A percentile compares a stretch with the other conserved stretches of the same genome.
Conservation (phyloP, 2,329 filamentous ascomycete genomes). For the Colletotrichum horii region DNA sequence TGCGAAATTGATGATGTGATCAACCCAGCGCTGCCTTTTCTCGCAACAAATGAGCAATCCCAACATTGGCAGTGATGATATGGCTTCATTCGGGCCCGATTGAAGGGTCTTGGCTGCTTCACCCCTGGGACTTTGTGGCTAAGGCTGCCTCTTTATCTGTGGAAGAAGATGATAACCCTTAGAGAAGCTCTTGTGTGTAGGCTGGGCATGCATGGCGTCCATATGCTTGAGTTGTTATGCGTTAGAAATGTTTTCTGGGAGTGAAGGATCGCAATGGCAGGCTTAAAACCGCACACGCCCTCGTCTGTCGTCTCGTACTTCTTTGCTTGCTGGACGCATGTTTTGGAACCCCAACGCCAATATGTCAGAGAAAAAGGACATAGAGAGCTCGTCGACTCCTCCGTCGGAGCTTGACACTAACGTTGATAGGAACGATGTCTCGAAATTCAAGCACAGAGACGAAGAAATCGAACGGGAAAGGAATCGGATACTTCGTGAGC, state of each 20-base stretch:
- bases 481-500: constrained; percentile 6
- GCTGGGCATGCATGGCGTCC: neutral
- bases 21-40: neutral
- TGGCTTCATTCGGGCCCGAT: neutral
- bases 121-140: neutral
- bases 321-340: neutral
- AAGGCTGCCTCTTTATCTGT: neutral
- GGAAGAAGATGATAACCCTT: neutral
- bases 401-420: neutral
- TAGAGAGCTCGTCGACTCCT: neutral
- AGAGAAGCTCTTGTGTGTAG: neutral
- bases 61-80: neutral
- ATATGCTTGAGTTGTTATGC: neutral
- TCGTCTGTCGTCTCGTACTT: neutral
- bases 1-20: neutral
- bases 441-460: neutral
- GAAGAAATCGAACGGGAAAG: constrained; percentile 11
- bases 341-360: neutral
- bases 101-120: neutral
- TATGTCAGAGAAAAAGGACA: neutral
- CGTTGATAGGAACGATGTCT: neutral
- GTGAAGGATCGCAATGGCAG: neutral
- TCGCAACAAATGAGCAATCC: neutral
- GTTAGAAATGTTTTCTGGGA: neutral
- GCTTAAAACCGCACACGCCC: neutral